Conservation (phyloP, 305 asterid species). For the Stenogyne calaminthoides region DNA sequence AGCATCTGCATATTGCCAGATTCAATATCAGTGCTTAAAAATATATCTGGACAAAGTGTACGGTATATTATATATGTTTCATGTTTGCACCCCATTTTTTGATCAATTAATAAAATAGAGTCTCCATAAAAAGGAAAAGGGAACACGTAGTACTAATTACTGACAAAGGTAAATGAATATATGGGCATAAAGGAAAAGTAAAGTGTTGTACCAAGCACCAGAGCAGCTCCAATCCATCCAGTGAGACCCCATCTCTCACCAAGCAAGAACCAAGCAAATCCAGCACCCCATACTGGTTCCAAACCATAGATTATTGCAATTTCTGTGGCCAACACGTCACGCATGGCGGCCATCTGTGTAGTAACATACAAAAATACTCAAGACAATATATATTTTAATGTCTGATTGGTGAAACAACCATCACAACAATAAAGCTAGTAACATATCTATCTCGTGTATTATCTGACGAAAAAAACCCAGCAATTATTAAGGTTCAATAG, state of each 20-base stretch:
- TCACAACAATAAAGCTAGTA: neutral
- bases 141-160: neutral
- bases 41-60: neutral
- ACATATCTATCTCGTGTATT: neutral
- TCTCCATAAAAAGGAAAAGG: neutral
- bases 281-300: slow-evolving; percentile 95
- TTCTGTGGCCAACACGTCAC: slow-evolving; percentile 81
- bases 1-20: neutral
- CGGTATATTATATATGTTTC: neutral
- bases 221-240: slow-evolving; percentile 88
- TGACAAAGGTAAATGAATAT: neutral
- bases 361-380: neutral
- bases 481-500: neutral
- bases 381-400: neutral
- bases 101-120: neutral
- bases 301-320: slow-evolving; percentile 78
- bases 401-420: neutral
- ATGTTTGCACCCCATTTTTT: neutral
- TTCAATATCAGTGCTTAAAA: neutral
- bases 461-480: neutral
- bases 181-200: slow-evolving; percentile 4
- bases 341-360: slow-evolving; percentile 71
- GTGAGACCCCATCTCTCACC: slow-evolving; percentile 87
- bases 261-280: slow-evolving; percentile 86
- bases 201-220: slow-evolving; percentile 62